Evolutionary conservation across 2,329 filamentous ascomycete species (phyloP), one percentile per base, ranked within the genome.

Genomic region (Lasiodiplodia sp.): DNA sequence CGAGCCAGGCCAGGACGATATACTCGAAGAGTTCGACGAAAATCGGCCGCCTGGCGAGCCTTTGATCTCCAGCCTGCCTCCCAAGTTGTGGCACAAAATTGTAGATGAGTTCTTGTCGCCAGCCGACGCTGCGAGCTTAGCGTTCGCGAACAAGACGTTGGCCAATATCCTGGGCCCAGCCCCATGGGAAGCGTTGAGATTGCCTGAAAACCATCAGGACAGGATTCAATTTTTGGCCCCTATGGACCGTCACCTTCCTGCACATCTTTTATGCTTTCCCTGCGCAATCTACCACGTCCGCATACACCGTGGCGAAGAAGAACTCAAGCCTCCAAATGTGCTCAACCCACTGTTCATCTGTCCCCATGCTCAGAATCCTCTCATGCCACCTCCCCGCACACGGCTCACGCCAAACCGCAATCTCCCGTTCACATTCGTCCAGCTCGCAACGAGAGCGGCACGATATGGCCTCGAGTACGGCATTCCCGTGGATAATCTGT

Each of bases 361-460:
- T 73, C 86, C 86, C 1, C 84, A 86, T 66, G 80, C 81, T 47
- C 82, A 80, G 37, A 86, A 86, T 71, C 76, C 81, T n/a, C 76
- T 83, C 16, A 80, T 84, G 1, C 84, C 87, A 12, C 67, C 67
- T 28, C 47, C 67, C 2, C 83, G 85, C 31, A 83, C 83, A 28
- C 82, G 87, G 7, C 81, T 89, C 31, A 84, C 85, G 6, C 83
- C 86, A 44, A 84, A 82, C 51, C 85, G 87, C 66, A 82, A 78
- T n/a, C 78, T 90, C 0, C 86, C 86, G 2, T 89, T 87, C 75
- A 77, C 85, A 14, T 89, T 88, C 70, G 82, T 87, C 2, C 88
- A 90, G 73, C 82, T 90, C n/a, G 82, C 79, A 4, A 78, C 85
- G 52, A 83, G 87, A 38, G 82, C 83, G 4, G 77, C 81, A 68